Conservation (phyloP, 2,329 filamentous ascomycete genomes). For the Pseudogymnoascus sp. region DNA sequence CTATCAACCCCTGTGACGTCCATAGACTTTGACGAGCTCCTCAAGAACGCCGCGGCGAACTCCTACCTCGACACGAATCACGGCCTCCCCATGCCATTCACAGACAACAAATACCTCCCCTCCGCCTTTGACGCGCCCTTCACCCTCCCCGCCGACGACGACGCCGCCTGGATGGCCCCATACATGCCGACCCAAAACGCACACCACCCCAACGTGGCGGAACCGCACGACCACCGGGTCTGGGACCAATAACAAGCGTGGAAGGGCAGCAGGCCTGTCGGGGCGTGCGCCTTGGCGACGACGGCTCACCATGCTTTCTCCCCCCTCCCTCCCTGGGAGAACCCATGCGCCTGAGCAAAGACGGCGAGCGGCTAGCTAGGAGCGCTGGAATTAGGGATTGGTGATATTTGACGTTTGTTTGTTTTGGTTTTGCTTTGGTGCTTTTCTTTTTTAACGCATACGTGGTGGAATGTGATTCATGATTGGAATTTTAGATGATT, state of each 20-base stretch:
- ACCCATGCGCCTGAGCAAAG: constrained; percentile 6
- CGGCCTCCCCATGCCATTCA: constrained; percentile 16
- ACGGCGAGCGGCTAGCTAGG: neutral
- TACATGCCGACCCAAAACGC: constrained; percentile 22
- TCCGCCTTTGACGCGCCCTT: constrained; percentile 31
- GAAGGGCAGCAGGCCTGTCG: constrained; percentile 27
- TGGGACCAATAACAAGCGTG: constrained; percentile 29
- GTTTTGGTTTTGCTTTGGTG: neutral
- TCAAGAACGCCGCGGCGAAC: constrained; percentile 29
- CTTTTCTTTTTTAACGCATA: neutral
- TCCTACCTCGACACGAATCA: constrained; percentile 14
- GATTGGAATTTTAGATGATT: constrained; percentile 8
- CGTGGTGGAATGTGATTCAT: neutral
- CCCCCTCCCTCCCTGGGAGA: neutral
- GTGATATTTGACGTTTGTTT: neutral
- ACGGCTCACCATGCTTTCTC: neutral
- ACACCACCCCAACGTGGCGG: constrained; percentile 10
- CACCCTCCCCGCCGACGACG: constrained; percentile 42
- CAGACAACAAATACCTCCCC: constrained; percentile 35
- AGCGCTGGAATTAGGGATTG: neutral
- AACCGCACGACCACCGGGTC: constrained; percentile 19
- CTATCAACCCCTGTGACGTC: constrained; percentile 39
- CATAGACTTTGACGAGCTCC: constrained; percentile 49
- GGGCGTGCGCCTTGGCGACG: constrained; percentile 3
- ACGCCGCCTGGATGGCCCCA: constrained; percentile 33